Conservation (phyloP, 306 rosid genomes). For the Urtica urens region DNA sequence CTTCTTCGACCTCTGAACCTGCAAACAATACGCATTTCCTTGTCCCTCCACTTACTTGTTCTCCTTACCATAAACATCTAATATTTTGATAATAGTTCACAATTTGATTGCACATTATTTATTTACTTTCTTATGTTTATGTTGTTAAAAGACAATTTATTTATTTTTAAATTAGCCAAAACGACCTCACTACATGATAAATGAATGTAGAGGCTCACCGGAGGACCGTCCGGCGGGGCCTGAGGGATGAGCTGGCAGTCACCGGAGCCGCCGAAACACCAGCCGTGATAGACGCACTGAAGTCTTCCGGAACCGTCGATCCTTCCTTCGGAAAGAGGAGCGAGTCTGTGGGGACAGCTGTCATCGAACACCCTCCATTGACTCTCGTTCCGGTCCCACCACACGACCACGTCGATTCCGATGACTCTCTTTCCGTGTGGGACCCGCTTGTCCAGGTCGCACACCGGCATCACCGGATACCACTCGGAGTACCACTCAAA, state of each 20-base stretch:
- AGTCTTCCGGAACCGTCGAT: constrained; percentile 90
- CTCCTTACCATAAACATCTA: too few species aligned
- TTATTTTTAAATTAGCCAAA: background rate
- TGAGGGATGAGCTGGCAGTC: constrained; percentile 85
- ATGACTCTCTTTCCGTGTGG: constrained; percentile 72
- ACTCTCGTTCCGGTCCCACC: constrained; percentile 88
- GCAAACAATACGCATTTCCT: too few species aligned
- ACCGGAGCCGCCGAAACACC: constrained; percentile 89
- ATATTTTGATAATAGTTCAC: too few species aligned
- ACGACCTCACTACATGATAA: background rate
- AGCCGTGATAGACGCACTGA: constrained; percentile 95
- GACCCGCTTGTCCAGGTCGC: constrained; percentile 30
- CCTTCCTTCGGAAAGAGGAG: constrained; percentile 89
- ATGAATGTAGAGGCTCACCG: constrained; percentile 25
- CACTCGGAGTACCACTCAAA: constrained; percentile 84
- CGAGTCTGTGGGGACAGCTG: constrained; percentile 81
- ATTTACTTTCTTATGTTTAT: background rate
- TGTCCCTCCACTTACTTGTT: too few species aligned
- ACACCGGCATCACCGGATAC: constrained; percentile 75
- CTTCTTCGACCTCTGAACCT: constrained; percentile 60
- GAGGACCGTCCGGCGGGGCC: constrained; percentile 72
- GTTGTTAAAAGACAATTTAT: background rate
- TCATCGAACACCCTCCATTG: constrained; percentile 85
- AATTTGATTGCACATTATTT: too few species aligned
- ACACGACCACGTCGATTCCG: constrained; percentile 83